These are phyloP conservation scores for Rhodotorula sp. DNA, from an alignment of 1,284 basidiomycete genomes.

Conservation along the genomic window DNA sequence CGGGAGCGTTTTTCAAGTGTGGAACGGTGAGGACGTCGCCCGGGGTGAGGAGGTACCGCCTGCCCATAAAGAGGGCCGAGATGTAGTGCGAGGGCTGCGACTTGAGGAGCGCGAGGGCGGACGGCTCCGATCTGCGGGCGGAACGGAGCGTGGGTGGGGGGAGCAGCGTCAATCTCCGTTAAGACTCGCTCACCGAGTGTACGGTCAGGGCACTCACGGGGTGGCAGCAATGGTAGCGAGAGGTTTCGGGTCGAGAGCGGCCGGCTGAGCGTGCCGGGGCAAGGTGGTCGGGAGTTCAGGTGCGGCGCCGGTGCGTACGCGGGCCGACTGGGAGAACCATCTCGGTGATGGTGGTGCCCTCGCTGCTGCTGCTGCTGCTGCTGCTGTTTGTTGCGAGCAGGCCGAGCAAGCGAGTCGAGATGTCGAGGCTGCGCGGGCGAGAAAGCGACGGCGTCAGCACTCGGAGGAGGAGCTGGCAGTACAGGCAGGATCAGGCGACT, in stretches of 20 bases:
- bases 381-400: neutral
- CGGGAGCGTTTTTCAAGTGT: slow-evolving; percentile 66
- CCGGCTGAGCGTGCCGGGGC: slow-evolving; percentile 18
- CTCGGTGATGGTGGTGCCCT: neutral
- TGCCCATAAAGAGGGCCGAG: slow-evolving; percentile 81
- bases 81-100: slow-evolving; percentile 80
- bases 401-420: slow-evolving; percentile 15
- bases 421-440: slow-evolving; percentile 16
- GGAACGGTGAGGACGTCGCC: slow-evolving; percentile 90
- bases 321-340: neutral
- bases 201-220: neutral
- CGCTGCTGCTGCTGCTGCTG: neutral
- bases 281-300: slow-evolving; percentile 5
- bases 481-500: too few relatives aligned
- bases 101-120: slow-evolving; percentile 48
- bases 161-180: neutral
- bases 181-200: neutral
- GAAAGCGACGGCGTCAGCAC: neutral
- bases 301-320: neutral
- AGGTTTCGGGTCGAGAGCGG: slow-evolving; percentile 7
- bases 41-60: slow-evolving; percentile 82
- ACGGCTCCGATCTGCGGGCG: slow-evolving; percentile 13
- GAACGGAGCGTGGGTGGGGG: neutral
- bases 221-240: neutral
- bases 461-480: neutral